Evolutionary conservation across 768 basidiomycete genomes (phyloP), one percentile per base, ranked within the genome.

Genomic region (Podaxis carcinomalis): DNA sequence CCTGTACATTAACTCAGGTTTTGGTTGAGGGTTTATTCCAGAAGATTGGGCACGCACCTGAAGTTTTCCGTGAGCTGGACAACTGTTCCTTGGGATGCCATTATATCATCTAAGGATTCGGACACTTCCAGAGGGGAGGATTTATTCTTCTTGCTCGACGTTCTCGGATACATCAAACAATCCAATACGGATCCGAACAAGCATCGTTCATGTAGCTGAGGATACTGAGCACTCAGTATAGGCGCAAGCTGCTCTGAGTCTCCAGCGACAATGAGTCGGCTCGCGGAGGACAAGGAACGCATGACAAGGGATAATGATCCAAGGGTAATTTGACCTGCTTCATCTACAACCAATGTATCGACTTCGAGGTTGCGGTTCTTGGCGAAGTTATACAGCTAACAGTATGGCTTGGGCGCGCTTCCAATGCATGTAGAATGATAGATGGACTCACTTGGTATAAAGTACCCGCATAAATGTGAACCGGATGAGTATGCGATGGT

Each of bases 51-150:
- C n/a, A 60, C 69, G 6, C 56, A 80, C 80, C 81, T 70, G 65
- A 82, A 83, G 59, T 82, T 82, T 60, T 83, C 82, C 0, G 78
- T 80, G 46, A 83, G 65, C 61, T 82, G 81, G 3, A 82, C 75
- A 16, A 82, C 70, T 2, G 77, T 78, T 5, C 70, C 71, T 59
- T 75, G 75, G 27, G 75, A 74, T 3, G 66, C 61, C 6, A 66
- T 59, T 3, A 39, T 61, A 27, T 65, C 68, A 19, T 61, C 64
- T 13, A 65, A 40, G 64, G 64, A 11, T 58, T 61, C 36, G 61
- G 65, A 51, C 56, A 63, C 25, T 47, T 63, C 3, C 59, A 62
- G 3, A 56, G 51, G 25, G 52, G 63, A 44, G 54, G 55, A 2
- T 59, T 63, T 28, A 57, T 47, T 23, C 49, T 57, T 13, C 35